These are phyloP conservation scores for Musa beccarii DNA, from an alignment of 176 grass and related monocot genomes.

Conservation along the genomic window DNA sequence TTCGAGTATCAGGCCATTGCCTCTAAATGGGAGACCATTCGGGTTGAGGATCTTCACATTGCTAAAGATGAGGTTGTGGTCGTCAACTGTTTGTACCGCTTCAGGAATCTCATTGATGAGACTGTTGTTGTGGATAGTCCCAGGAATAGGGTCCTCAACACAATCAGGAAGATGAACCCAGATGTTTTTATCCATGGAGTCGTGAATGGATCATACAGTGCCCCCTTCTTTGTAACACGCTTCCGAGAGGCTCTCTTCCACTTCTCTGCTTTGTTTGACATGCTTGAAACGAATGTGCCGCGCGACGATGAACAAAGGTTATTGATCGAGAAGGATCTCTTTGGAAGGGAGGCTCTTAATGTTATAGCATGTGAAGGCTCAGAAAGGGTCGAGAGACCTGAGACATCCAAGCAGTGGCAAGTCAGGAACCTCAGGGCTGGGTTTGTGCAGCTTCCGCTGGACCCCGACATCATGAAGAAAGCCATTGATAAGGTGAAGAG, in stretches of 20 bases:
- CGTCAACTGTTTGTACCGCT: slow-evolving; percentile 35
- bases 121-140: slow-evolving; percentile 32
- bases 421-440: slow-evolving; percentile 14
- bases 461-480: slow-evolving; percentile 5
- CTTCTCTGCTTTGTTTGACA: slow-evolving; percentile 50
- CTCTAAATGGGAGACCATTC: slow-evolving; percentile 47
- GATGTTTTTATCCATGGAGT: slow-evolving; percentile 44
- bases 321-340: slow-evolving; percentile 13
- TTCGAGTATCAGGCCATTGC: slow-evolving; percentile 52
- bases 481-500: background rate
- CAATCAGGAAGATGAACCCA: slow-evolving; percentile 47
- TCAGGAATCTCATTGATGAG: slow-evolving; percentile 39
- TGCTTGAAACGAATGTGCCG: slow-evolving; percentile 39
- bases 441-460: background rate
- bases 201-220: slow-evolving; percentile 30
- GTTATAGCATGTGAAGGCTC: slow-evolving; percentile 14
- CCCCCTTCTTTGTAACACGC: slow-evolving; percentile 39
- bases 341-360: slow-evolving; percentile 13
- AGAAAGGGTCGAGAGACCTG: slow-evolving; percentile 12
- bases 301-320: slow-evolving; percentile 20
- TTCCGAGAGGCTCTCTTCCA: slow-evolving; percentile 42
- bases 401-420: slow-evolving; percentile 19
- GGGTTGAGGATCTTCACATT: slow-evolving; percentile 42
- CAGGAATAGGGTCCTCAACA: slow-evolving; percentile 43
- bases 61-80: slow-evolving; percentile 42